Evolutionary conservation across 2,329 filamentous ascomycete species (phyloP).

Genomic region (Davidsoniella eucalypti): DNA sequence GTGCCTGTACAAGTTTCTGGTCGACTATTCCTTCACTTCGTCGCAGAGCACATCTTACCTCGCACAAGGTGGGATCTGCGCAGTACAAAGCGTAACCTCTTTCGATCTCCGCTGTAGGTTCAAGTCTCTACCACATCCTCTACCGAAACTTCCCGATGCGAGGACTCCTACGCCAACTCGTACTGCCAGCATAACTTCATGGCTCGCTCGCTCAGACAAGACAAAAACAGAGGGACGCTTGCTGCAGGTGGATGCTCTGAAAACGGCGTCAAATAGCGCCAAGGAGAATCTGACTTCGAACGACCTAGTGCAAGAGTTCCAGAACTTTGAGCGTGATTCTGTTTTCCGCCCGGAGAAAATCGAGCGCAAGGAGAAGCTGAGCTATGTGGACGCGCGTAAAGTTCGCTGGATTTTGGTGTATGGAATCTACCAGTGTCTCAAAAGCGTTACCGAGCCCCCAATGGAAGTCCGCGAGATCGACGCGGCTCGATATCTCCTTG

Average conservation of each 20-base stretch:
- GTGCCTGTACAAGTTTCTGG: slow-evolving; percentile 53
- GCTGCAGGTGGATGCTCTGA: slow-evolving; percentile 34
- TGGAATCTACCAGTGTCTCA: slow-evolving; percentile 54
- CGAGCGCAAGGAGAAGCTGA: slow-evolving; percentile 15
- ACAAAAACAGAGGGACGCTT: slow-evolving; percentile 31
- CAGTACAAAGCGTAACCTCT: slow-evolving; percentile 47
- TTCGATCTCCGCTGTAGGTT: slow-evolving; percentile 50
- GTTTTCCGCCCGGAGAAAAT: slow-evolving; percentile 19
- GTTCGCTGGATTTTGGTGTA: slow-evolving; percentile 67
- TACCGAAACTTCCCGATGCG: slow-evolving; percentile 47
- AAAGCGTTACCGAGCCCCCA: slow-evolving; percentile 44
- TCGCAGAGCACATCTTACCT: slow-evolving; percentile 33
- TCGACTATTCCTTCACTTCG: slow-evolving; percentile 40
- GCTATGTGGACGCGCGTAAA: slow-evolving; percentile 51
- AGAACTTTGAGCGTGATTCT: slow-evolving; percentile 49
- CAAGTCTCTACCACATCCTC: slow-evolving; percentile 41
- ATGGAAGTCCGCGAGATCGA: slow-evolving; percentile 41
- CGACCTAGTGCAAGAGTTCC: slow-evolving; percentile 49
- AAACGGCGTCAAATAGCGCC: slow-evolving; percentile 31
- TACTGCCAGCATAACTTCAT: slow-evolving; percentile 23
- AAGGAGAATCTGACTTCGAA: slow-evolving; percentile 25
- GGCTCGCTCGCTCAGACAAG: slow-evolving; percentile 26
- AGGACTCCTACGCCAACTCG: slow-evolving; percentile 12
- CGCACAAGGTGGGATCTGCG: slow-evolving; percentile 51
- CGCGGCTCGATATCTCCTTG: slow-evolving; percentile 39